Base-by-base conservation (phyloP, 495 filamentous ascomycete species). In the Daldinia decipiens region DNA sequence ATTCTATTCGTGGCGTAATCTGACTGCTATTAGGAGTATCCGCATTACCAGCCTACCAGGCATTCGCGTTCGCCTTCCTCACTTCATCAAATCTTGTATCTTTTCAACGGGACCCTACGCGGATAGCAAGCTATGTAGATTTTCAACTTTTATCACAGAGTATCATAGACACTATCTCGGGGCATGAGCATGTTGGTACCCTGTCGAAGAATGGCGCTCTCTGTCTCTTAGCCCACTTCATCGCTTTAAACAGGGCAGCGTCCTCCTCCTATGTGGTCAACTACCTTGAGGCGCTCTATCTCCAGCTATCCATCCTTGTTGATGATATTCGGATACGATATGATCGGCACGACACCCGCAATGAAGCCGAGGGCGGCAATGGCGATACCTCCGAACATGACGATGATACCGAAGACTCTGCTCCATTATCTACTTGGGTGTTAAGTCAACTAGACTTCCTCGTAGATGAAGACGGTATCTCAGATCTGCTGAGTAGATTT, bases 161-260 rank as follows among this genome's bases (percentile, higher is more conserved):
- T 71, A 77, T 77, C n/a, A 56, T 77, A 26, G 36, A 71, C 56
- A 58, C 47, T 34, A 73, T 74, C 34, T 73, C 74, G 5, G 15
- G 26, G 9, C 59, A 7, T 12, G 40, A 59, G 3, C 29, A 31
- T 21, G 32, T 52, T 47, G 17, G 40, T 55, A 56, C 8, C 17
- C 13, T 66, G 24, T 79, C 80, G 55, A 73, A 75, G 11, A 73
- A 79, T 39, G 74, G 75, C 24, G 83, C 85, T 15, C 80, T 94
- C 21, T 96, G 94, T 91, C 82, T 99, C 21, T 79, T 97, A 54
- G 86, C 91, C 21, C 91, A 97, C 74, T 88, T 93, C 65, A 91
- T 98, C 55, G 92, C 86, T 71, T 87, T 97, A 51, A 87, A 91
- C 68, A 85, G 87, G 38, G 77, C 80, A 59, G 66, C 80, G 12